phyloP scores from a whole-genome alignment of 345 rosid species.

The Sapria himalayana region DNA sequence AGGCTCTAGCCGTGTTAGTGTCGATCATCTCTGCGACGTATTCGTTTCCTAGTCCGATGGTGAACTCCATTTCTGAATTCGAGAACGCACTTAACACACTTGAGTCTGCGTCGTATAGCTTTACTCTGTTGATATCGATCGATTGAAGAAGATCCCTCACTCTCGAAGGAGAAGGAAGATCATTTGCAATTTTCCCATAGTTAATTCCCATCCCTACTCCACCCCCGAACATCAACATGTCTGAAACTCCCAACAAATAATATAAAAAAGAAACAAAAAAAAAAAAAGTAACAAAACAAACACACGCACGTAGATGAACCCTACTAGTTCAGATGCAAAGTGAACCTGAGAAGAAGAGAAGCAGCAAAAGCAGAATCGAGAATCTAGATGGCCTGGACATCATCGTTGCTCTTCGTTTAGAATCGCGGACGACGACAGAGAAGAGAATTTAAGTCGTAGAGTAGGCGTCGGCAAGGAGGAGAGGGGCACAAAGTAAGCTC shows the following conservation, averaged over 20 bases:
- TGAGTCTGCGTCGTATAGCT: conserved; percentile 73
- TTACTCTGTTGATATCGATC: conserved; percentile 45
- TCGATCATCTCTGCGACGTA: conserved; percentile 35
- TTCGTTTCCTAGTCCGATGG: conserved; percentile 52
- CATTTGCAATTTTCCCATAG: conserved; percentile 77
- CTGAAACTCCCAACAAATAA: not conserved
- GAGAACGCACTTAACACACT: conserved; percentile 60
- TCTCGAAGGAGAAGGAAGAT: conserved; percentile 57
- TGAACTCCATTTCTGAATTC: conserved; percentile 45
- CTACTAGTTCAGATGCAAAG: not conserved
- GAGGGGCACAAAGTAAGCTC: too few species aligned
- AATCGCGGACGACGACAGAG: too few species aligned
- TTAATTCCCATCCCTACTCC: conserved; percentile 53
- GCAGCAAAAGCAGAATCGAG: conserved; percentile 15
- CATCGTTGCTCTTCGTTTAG: too few species aligned
- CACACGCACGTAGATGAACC: not conserved
- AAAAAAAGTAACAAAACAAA: not conserved
- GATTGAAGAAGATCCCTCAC: conserved; percentile 41
- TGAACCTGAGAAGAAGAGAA: conserved; percentile 33
- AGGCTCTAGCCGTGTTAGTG: conserved; percentile 32
- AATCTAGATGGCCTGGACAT: conserved; percentile 19
- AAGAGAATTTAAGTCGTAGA: too few species aligned
- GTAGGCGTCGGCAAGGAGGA: too few species aligned
- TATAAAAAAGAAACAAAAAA: not conserved
- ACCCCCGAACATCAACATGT: not conserved